Conservation (phyloP, 2,329 filamentous ascomycete genomes). For the Phyllosticta citriasiana region DNA sequence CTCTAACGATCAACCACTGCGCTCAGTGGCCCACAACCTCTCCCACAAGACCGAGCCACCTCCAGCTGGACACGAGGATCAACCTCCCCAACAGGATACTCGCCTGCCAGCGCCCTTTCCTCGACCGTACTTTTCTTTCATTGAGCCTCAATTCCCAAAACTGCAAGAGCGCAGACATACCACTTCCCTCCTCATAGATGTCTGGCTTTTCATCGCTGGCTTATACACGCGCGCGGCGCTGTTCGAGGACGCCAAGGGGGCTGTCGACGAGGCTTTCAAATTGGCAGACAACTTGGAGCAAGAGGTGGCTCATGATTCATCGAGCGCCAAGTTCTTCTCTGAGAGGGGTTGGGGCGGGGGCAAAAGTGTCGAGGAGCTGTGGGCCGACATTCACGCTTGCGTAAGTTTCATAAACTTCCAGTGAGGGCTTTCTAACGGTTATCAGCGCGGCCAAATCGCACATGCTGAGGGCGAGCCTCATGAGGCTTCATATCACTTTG, state of each 20-base stretch:
- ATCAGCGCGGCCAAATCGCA: conserved; percentile 57
- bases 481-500: conserved; percentile 65
- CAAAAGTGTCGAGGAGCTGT: conserved; percentile 73
- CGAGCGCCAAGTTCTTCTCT: conserved; percentile 52
- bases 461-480: conserved; percentile 53
- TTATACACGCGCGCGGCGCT: conserved; percentile 77
- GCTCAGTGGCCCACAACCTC: conserved; percentile 31
- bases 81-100: conserved; percentile 34
- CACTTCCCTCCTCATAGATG: conserved; percentile 54
- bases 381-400: conserved; percentile 75
- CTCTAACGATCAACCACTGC: conserved; percentile 26
- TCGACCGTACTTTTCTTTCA: conserved; percentile 21
- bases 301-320: conserved; percentile 52
- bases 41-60: conserved; percentile 24
- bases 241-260: conserved; percentile 68
- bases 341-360: conserved; percentile 66
- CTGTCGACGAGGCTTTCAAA: conserved; percentile 71
- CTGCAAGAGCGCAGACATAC: conserved; percentile 45
- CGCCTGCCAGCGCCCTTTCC: conserved; percentile 33
- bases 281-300: conserved; percentile 62
- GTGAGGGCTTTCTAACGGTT: conserved; percentile 13
- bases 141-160: conserved; percentile 40
- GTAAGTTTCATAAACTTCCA: conserved; percentile 39
- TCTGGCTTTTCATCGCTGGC: conserved; percentile 84
- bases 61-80: conserved; percentile 29